Evolutionary conservation across 129 eudicot species (phyloP).

Genomic region (carrot (Daucus carota)): DH1_v3.0 NC_030384.2:30813001-30813500

Average conservation of each 20-base stretch:
- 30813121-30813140: slow-evolving; percentile 31
- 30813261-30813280: slow-evolving; percentile 8
- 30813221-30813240: background rate
- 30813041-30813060: slow-evolving; percentile 33
- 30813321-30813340: slow-evolving; percentile 1
- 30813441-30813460: background rate
- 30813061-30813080: slow-evolving; percentile 29
- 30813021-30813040: slow-evolving; percentile 35
- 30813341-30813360: slow-evolving; percentile 3
- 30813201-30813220: background rate
- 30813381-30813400: background rate
- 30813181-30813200: no score
- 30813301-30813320: slow-evolving; percentile 5
- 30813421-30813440: background rate
- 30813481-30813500: background rate
- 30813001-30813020: slow-evolving; percentile 54
- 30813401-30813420: background rate
- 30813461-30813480: background rate
- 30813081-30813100: slow-evolving; percentile 29
- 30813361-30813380: background rate
- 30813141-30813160: no score
- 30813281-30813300: slow-evolving; percentile 7
- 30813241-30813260: slow-evolving; percentile 13
- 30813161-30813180: no score
- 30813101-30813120: slow-evolving; percentile 32